phyloP scores from a whole-genome alignment of 2,329 filamentous ascomycete genomes.

The Trichoderma brevicompactum region DNA sequence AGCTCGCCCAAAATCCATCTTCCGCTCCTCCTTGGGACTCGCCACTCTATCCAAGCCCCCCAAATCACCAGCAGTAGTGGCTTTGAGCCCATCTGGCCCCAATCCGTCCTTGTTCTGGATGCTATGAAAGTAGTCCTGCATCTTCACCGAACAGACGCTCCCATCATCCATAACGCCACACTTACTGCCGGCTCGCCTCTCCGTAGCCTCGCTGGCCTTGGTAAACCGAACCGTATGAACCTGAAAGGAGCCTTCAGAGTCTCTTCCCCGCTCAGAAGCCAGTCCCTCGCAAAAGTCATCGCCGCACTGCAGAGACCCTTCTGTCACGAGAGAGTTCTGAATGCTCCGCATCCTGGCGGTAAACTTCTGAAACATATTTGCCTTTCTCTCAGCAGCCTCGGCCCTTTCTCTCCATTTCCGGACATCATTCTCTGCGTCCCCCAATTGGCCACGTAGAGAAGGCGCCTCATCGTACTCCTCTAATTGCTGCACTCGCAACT shows the following conservation, averaged over 20 bases:
- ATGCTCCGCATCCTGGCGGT: slow-evolving; percentile 43
- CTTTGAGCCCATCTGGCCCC: too few species aligned
- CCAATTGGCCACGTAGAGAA: slow-evolving; percentile 48
- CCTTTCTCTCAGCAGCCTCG: slow-evolving; percentile 57
- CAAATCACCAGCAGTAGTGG: not conserved
- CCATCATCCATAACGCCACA: not conserved
- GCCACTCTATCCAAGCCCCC: slow-evolving; percentile 20
- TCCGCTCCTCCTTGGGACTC: not conserved
- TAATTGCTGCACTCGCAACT: slow-evolving; percentile 51
- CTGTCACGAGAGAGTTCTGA: slow-evolving; percentile 30
- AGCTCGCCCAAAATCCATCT: slow-evolving; percentile 31
- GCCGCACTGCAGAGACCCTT: slow-evolving; percentile 12
- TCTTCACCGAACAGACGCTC: not conserved
- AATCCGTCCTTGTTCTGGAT: not conserved
- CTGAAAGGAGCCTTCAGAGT: not conserved
- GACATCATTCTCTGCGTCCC: slow-evolving; percentile 42
- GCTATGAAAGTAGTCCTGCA: too few species aligned
- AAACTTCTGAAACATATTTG: slow-evolving; percentile 54
- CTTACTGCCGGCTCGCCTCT: not conserved
- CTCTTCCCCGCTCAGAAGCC: not conserved
- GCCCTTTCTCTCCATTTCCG: slow-evolving; percentile 59
- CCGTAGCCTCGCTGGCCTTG: not conserved
- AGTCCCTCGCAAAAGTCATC: not conserved
- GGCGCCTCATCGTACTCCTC: slow-evolving; percentile 46
- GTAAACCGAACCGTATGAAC: slow-evolving; percentile 22